Evolutionary conservation across 768 basidiomycete species (phyloP).

Genomic region (Lactifluus volemus): DNA sequence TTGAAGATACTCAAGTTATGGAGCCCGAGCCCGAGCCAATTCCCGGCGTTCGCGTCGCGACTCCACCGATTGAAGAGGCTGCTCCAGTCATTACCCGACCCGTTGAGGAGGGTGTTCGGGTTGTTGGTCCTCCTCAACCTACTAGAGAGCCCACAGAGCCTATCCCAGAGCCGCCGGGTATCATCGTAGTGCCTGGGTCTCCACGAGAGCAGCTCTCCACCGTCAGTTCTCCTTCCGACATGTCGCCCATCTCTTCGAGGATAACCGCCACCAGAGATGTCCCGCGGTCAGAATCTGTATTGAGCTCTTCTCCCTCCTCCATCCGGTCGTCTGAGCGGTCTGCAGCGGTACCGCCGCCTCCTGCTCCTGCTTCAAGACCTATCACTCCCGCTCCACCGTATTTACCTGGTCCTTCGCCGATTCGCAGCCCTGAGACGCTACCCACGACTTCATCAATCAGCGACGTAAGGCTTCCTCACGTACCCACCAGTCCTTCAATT

Average conservation of each 20-base stretch:
- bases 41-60: conserved; percentile 24
- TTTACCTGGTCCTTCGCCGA: conserved; percentile 24
- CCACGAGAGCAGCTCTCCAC: not conserved
- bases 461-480: not conserved
- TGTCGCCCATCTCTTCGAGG: not conserved
- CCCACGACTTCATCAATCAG: conserved; percentile 19
- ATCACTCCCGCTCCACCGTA: not conserved
- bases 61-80: conserved; percentile 4
- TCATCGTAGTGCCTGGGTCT: not conserved
- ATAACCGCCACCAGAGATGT: not conserved
- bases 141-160: not conserved
- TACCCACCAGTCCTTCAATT: conserved; percentile 30
- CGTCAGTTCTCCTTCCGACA: conserved; percentile 1
- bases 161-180: not conserved
- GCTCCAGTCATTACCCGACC: not conserved
- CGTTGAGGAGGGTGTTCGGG: not conserved
- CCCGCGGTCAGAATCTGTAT: not conserved
- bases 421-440: conserved; percentile 16
- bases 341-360: not conserved
- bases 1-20: conserved; percentile 2
- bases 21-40: conserved; percentile 22
- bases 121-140: not conserved
- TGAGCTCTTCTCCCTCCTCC: conserved; percentile 10
- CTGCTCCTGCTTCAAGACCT: not conserved
- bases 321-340: not conserved